Percentiles rank a stretch among this genome's conserved stretches.
These are phyloP conservation scores for Mycosarcoma mackinlayi DNA, from an alignment of 1,284 basidiomycete genomes.

Conservation along the genomic window DNA sequence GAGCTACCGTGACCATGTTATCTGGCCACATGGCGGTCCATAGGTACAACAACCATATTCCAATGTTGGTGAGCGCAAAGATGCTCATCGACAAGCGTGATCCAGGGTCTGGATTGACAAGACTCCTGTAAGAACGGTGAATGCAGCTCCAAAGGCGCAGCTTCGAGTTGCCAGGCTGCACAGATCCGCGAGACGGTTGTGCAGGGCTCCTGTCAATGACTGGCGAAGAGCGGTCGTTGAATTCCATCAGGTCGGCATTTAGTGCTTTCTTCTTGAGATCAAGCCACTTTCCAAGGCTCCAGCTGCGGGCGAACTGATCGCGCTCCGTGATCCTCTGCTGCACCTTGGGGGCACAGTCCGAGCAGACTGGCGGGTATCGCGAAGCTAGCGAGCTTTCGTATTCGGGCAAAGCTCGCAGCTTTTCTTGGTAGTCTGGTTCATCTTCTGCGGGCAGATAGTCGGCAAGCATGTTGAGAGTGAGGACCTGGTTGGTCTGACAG, in stretches of 20 bases:
- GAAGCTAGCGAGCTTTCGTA: slow-evolving; percentile 52
- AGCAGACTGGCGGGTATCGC: slow-evolving; percentile 56
- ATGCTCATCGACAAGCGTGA: slow-evolving; percentile 1
- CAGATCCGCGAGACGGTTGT: no score
- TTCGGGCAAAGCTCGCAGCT: slow-evolving; percentile 28
- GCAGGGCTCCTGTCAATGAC: no score
- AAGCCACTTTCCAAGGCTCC: slow-evolving; percentile 50
- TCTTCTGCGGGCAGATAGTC: slow-evolving; percentile 54
- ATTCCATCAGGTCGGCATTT: not conserved
- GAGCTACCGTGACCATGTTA: not conserved
- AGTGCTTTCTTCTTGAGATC: slow-evolving; percentile 33
- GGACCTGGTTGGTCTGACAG: slow-evolving; percentile 61
- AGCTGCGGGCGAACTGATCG: slow-evolving; percentile 45
- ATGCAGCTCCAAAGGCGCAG: not conserved
- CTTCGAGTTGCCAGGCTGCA: no score
- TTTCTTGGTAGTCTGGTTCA: slow-evolving; percentile 36
- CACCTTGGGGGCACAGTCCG: slow-evolving; percentile 37
- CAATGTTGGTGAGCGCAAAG: slow-evolving; percentile 9
- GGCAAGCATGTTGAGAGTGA: slow-evolving; percentile 58
- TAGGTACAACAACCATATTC: slow-evolving; percentile 14
- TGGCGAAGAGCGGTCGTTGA: not conserved
- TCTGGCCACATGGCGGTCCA: not conserved
- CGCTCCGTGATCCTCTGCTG: slow-evolving; percentile 32
- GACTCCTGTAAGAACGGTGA: not conserved
- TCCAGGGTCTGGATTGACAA: slow-evolving; percentile 1